phyloP scores from a whole-genome alignment of 2,329 filamentous ascomycete species.

The Botryosphaeria agaves region DNA sequence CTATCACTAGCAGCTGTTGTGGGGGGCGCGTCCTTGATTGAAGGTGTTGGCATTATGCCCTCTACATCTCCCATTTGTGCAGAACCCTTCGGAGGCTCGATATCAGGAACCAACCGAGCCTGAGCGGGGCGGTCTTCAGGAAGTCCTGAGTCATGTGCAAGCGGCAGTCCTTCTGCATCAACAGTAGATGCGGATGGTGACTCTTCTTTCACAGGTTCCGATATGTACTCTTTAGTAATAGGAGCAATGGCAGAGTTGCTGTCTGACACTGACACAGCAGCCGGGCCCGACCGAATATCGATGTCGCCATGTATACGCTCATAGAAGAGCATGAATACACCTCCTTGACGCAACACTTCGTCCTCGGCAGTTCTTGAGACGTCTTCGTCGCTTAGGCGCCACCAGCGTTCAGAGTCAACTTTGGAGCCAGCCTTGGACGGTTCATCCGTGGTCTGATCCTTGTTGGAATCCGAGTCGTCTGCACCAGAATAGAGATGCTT shows the following conservation, averaged over 20 bases:
- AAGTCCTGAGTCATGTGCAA: background rate
- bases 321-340: constrained; percentile 96
- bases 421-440: constrained; percentile 10
- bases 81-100: background rate
- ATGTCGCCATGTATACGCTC: constrained; percentile 37
- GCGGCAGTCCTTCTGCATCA: background rate
- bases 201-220: background rate
- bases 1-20: too few species aligned
- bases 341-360: constrained; percentile 55
- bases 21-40: background rate
- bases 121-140: background rate
- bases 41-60: background rate
- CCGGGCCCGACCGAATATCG: background rate
- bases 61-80: background rate
- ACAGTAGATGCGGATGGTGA: background rate
- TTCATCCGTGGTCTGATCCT: constrained; percentile 6
- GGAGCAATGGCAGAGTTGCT: background rate
- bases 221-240: background rate
- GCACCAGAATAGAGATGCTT: constrained; percentile 35
- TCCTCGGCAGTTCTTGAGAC: constrained; percentile 59
- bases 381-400: constrained; percentile 77
- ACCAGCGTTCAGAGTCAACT: constrained; percentile 47
- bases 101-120: too few species aligned
- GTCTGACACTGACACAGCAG: background rate
- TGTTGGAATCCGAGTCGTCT: constrained; percentile 1